Conservation (phyloP, 2,329 filamentous ascomycete species). For the Lasiodiplodia sp. region DNA sequence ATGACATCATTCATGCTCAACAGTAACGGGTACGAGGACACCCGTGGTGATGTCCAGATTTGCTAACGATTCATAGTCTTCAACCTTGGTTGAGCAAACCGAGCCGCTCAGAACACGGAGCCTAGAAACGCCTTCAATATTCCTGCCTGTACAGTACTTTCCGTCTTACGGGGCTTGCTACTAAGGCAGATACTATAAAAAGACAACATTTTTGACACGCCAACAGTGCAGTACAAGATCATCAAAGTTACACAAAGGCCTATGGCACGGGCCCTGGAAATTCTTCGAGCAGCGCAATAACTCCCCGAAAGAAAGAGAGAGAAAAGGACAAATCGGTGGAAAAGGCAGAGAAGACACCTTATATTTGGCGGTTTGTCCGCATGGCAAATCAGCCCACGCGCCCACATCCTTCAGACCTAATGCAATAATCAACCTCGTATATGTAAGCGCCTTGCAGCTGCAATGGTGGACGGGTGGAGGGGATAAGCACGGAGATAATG, state of each 20-base stretch:
- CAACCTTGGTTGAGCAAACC: neutral
- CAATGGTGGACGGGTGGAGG: conserved; percentile 15
- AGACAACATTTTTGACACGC: neutral
- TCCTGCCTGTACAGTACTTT: neutral
- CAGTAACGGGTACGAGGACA: neutral
- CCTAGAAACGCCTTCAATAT: neutral
- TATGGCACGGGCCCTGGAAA: neutral
- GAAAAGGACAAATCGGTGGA: neutral
- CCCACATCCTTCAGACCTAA: too few relatives aligned
- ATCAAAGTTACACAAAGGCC: neutral
- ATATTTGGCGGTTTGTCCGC: too few relatives aligned
- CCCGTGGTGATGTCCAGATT: neutral
- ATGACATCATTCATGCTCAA: neutral
- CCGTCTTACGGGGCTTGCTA: neutral
- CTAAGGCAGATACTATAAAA: neutral
- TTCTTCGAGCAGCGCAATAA: neutral
- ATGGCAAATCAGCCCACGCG: too few relatives aligned
- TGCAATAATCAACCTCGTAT: neutral
- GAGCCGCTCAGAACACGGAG: neutral
- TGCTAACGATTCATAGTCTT: neutral
- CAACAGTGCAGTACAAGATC: neutral
- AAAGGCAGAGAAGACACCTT: too few relatives aligned
- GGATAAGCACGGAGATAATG: conserved; percentile 15
- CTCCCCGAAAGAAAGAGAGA: neutral
- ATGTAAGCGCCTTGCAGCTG: neutral